Evolutionary conservation across 2,329 filamentous ascomycete genomes (phyloP), one percentile per base, ranked within the genome.

Genomic region (Fusarium palustre): DNA sequence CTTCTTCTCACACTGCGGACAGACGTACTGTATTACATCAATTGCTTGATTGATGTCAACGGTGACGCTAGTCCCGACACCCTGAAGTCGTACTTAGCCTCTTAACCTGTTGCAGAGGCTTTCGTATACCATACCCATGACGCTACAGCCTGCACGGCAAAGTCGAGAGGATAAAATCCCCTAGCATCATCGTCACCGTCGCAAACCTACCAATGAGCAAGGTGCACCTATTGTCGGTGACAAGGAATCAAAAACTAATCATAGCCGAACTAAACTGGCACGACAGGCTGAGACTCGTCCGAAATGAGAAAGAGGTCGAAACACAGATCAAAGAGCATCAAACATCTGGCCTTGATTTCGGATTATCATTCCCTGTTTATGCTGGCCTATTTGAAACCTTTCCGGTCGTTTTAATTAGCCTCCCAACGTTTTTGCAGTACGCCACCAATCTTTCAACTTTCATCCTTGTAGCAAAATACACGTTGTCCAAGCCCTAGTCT

Each of bases 401-500:
- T 25, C n/a, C 25, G 20, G 45, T 43, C 38, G 55, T 46, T 43
- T 53, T 38, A 64, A 60, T 48, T 38, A 50, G 11, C 43, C 36
- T 58, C 24, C 20, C 55, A 48, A 55, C 34, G 31, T 38, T 50
- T 55, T 53, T 43, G 30, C 50, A 49, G 34, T 48, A 25, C 33
- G 62, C 62, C 62, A 59, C 53, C 64, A 45, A 58, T 33, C 36
- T 68, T 52, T 41, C 38, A 64, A 45, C 42, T 60, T 39, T 39
- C 59, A 55, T 59, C 55, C 65, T 69, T 68, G 59, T 57, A 62
- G 46, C 59, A 59, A 45, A 49, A 64, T 46, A 56, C 45, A 62
- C 58, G 53, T 55, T 57, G 61, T 71, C 71, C 59, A 70, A 62
- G 57, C 66, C 63, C 58, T 64, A 47, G 49, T 64, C 22, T 50